These are phyloP conservation scores for Cucumis variabilis DNA, from an alignment of 331 rosid genomes.

Conservation along the genomic window DNA sequence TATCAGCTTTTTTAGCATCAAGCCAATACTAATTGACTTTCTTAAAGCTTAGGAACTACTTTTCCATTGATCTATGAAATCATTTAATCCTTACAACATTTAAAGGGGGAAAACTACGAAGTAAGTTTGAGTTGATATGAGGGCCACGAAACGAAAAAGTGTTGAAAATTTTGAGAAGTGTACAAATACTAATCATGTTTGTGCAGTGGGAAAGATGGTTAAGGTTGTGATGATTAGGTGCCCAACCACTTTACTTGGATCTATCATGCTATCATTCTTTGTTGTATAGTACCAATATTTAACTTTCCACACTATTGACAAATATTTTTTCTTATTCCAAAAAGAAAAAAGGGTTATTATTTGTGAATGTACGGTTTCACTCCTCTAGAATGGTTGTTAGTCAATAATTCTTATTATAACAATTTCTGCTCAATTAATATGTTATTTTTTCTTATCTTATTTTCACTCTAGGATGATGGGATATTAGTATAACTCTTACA, in stretches of 20 bases:
- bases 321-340: not conserved
- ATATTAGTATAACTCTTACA: conserved; percentile 53
- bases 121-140: not conserved
- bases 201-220: not conserved
- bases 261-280: not conserved
- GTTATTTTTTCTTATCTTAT: not conserved
- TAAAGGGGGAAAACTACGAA: not conserved
- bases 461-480: conserved; percentile 50
- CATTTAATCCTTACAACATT: not conserved
- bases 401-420: not conserved
- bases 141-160: not conserved
- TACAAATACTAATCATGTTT: not conserved
- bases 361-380: not conserved
- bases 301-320: not conserved
- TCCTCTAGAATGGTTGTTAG: conserved; percentile 13
- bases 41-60: not conserved
- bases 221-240: not conserved
- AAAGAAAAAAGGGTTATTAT: not conserved
- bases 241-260: not conserved
- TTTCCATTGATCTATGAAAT: not conserved
- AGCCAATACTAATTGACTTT: not conserved
- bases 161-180: not conserved
- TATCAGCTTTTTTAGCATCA: not conserved
- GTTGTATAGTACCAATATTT: not conserved
- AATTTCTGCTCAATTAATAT: not conserved